These are phyloP conservation scores for Russula virescens DNA, from an alignment of 768 basidiomycete species.

Conservation along the genomic window DNA sequence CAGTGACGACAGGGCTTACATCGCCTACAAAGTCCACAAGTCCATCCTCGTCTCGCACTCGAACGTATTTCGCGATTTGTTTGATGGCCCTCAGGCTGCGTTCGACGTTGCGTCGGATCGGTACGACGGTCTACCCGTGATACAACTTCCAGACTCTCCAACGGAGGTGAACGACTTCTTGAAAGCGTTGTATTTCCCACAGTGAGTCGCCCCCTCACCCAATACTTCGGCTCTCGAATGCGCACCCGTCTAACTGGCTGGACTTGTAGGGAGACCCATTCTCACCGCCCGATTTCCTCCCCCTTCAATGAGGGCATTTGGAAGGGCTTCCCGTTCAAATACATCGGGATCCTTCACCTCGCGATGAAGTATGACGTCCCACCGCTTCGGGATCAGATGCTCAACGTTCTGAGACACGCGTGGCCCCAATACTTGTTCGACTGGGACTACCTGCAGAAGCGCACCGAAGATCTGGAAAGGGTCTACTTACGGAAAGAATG, in stretches of 20 bases:
- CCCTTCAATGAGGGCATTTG: constrained; percentile 19
- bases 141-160: constrained; percentile 19
- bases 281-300: constrained; percentile 19
- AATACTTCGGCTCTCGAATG: neutral
- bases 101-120: constrained; percentile 17
- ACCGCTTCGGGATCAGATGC: constrained; percentile 12
- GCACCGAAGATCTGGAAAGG: constrained; percentile 19
- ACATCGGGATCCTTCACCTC: constrained; percentile 17
- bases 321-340: constrained; percentile 21
- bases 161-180: constrained; percentile 16
- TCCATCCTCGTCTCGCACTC: constrained; percentile 20
- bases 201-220: constrained; percentile 7
- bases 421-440: constrained; percentile 21
- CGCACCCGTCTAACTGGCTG: neutral
- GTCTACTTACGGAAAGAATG: constrained; percentile 17
- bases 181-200: constrained; percentile 19
- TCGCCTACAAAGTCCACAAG: constrained; percentile 22
- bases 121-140: constrained; percentile 21
- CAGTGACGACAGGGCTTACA: neutral
- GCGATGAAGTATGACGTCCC: constrained; percentile 17
- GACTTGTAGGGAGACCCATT: constrained; percentile 13
- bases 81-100: constrained; percentile 9
- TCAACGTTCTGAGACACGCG: constrained; percentile 13
- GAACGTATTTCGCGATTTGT: constrained; percentile 18
- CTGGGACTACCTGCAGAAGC: constrained; percentile 17